Base-by-base conservation (phyloP, 177 flowering plant genomes). In the Vitis hybrid region DNA sequence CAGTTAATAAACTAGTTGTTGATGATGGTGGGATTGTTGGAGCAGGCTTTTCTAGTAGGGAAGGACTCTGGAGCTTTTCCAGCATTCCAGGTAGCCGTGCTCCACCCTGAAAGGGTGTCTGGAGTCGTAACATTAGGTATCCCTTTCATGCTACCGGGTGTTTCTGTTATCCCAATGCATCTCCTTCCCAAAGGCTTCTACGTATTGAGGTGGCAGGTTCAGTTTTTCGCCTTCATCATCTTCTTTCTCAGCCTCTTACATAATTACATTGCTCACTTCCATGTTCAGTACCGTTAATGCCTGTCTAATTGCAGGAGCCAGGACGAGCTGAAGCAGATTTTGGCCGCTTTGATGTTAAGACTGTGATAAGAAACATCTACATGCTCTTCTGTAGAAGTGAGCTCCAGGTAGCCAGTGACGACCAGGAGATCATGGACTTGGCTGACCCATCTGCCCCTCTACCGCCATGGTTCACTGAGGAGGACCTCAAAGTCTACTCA, bases 251-350 rank as follows among this genome's bases (percentile, higher is more conserved):
- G 1, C 12, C 4, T 52, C 48, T 51, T 8, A 14, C 7, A 10
- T 20, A 5, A 11, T n/a, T 7, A 1, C 48, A 62, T 20, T 31
- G 16, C 33, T 62, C 16, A 7, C 16, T 13, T 45, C 66, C 66
- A 60, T 14, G 12, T 10, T 16, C 49, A 3, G 22, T 15, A 53
- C n/a, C 56, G n/a, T 6, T 62, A 62, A 12, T 62, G 3, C 15
- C 16, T 12, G 12, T 5, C 13, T 26, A 62, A 50, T 12, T 1
- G 2, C 45, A 81, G 82, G 75, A 76, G 39, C 82, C 84, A 4
- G 82, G 84, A 16, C 62, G 80, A n/a, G 82, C 85, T 1, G 85
- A 82, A 56, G 82, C 82, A 10, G 85, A 79, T 71, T 77, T 76
- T 61, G 71, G 80, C 1, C 80, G 82, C 20, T 68, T 82, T 9